phyloP scores from a whole-genome alignment of 169 alveolate genomes.

The Cryptosporidium baileyi region DNA sequence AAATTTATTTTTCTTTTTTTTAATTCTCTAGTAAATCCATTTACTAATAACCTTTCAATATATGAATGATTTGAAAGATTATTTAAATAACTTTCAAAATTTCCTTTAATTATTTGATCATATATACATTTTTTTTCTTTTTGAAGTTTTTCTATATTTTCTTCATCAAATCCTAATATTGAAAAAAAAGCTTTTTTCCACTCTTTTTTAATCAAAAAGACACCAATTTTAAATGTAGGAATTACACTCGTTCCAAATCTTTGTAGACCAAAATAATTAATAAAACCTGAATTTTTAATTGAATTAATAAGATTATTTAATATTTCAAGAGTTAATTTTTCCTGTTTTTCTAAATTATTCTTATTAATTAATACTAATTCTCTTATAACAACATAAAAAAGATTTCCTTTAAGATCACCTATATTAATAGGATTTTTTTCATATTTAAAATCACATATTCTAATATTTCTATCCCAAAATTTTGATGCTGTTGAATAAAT shows the following conservation, averaged over 20 bases:
- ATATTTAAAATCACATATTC: conserved; percentile 83
- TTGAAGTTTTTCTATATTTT: neutral
- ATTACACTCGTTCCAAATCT: conserved; percentile 90
- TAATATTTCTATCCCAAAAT: conserved; percentile 80
- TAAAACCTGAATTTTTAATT: conserved; percentile 85
- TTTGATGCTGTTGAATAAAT: conserved; percentile 75
- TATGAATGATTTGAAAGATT: conserved; percentile 68
- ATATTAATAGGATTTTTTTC: conserved; percentile 81
- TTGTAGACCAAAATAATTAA: conserved; percentile 93
- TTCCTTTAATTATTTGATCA: neutral
- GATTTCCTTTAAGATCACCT: conserved; percentile 90
- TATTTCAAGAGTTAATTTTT: conserved; percentile 66
- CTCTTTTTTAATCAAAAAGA: conserved; percentile 81
- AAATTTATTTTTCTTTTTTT: conserved; percentile 47
- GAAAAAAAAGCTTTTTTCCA: conserved; percentile 78
- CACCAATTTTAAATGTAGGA: conserved; percentile 89
- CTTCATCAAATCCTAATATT: conserved; percentile 71
- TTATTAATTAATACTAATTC: conserved; percentile 73
- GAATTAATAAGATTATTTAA: conserved; percentile 77
- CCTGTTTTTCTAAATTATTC: conserved; percentile 27
- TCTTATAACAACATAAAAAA: conserved; percentile 87
- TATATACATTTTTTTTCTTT: neutral
- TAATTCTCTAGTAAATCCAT: conserved; percentile 68
- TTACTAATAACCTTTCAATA: conserved; percentile 10
- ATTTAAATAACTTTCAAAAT: conserved; percentile 45